phyloP scores from a whole-genome alignment of 768 basidiomycete species.

The Candolleomyces aberdarensis region DNA sequence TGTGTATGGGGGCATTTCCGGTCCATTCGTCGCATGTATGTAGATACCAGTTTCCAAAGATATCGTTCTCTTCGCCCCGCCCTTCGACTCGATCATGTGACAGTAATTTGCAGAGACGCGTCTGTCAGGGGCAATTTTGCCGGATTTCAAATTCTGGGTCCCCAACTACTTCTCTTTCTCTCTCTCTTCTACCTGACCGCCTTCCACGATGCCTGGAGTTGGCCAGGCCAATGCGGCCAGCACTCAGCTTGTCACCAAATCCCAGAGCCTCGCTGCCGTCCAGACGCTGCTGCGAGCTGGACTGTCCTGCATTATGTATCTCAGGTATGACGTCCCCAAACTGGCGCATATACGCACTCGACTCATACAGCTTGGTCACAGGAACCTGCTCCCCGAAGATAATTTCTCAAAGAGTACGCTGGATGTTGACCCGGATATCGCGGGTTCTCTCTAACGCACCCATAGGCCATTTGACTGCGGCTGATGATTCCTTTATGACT shows the following conservation, averaged over 20 bases:
- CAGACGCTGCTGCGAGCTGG: conserved; percentile 72
- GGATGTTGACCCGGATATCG: background rate
- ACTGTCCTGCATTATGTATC: conserved; percentile 72
- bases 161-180: background rate
- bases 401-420: conserved; percentile 67
- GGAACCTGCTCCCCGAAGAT: conserved; percentile 74
- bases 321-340: conserved; percentile 43
- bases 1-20: too few species aligned
- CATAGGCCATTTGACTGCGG: conserved; percentile 54
- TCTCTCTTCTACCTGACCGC: background rate
- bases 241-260: conserved; percentile 45
- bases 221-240: conserved; percentile 31
- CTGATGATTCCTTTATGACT: conserved; percentile 36
- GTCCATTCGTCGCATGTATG: too few species aligned
- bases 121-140: too few species aligned
- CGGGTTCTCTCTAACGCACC: background rate
- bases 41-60: too few species aligned
- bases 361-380: conserved; percentile 21
- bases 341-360: background rate
- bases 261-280: conserved; percentile 66
- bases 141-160: too few species aligned
- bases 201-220: conserved; percentile 22
- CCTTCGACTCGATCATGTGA: too few species aligned
- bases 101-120: too few species aligned
- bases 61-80: too few species aligned